Evolutionary conservation across 176 grass and related monocot species (phyloP), one percentile per base, ranked within the genome.

Genomic region (Calamus simplicifolius): DNA sequence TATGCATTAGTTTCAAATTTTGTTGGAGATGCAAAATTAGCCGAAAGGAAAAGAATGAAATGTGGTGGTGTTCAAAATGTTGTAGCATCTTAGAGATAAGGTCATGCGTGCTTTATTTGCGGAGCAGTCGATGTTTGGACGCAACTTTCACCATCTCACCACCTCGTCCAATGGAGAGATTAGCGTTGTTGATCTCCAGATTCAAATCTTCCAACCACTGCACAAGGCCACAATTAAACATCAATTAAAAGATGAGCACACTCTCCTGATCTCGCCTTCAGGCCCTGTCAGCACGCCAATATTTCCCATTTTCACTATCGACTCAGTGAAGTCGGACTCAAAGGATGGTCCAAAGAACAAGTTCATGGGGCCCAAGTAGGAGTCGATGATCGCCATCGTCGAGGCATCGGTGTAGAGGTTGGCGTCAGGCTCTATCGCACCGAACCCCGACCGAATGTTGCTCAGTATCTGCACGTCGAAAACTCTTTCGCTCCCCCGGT

Each of bases 221-320:
- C 28, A 29, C 28, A 29, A 5, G 3, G 28, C 28, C 21, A 23
- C 21, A 23, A 5, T 4, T 3, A 28, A 26, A 16, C 19, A 28
- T 67, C 58, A 95, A 67, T 95, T 95, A 82, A 95, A 89, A 78
- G 84, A 72, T 56, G 79, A 68, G 80, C 90, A 95, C 65, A 86
- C 59, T 68, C 78, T 81, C 67, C 90, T 29, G 61, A 95, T 73
- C 66, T 89, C 90, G 2, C 90, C 90, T 5, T 38, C 14, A 5
- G 7, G 1, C 21, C 80, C 74, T 2, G 82, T 95, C 62, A 62
- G 4, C 3, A 89, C 90, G 23, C 82, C 82, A 52, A 95, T 73
- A n/a, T 55, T 51, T 0, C 90, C 90, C 90, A 95, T 89, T 59
- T 64, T 74, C 2, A 95, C 82, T 66, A 95, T 86, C 62, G 90